phyloP scores from a whole-genome alignment of 805 yeast species.

The Yarrowia hollandica region DNA sequence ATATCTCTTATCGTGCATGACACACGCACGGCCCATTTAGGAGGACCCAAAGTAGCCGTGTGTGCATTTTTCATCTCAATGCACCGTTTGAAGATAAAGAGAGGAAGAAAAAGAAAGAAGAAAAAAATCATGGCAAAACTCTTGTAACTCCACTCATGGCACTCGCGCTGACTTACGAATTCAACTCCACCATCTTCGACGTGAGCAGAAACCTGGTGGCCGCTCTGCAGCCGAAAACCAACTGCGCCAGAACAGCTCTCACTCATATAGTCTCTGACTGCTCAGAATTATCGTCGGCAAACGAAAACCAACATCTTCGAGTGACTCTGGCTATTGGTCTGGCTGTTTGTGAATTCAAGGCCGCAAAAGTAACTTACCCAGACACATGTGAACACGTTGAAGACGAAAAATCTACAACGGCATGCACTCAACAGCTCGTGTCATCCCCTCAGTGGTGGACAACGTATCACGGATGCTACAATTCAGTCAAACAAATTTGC shows the following conservation, averaged over 20 bases:
- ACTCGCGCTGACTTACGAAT: not conserved
- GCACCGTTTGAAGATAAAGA: too few species aligned
- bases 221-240: slow-evolving; percentile 34
- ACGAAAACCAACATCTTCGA: slow-evolving; percentile 31
- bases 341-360: slow-evolving; percentile 40
- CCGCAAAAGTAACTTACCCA: slow-evolving; percentile 38
- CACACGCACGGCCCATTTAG: too few species aligned
- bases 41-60: too few species aligned
- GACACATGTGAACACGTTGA: slow-evolving; percentile 31
- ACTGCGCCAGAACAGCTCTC: slow-evolving; percentile 37
- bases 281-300: not conserved
- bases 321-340: slow-evolving; percentile 36
- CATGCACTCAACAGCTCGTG: slow-evolving; percentile 38
- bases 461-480: slow-evolving; percentile 64
- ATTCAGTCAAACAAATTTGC: slow-evolving; percentile 55
- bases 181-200: slow-evolving; percentile 4
- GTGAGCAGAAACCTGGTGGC: slow-evolving; percentile 22
- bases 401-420: not conserved
- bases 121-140: too few species aligned
- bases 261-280: slow-evolving; percentile 37
- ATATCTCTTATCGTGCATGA: too few species aligned
- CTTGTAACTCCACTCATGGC: too few species aligned
- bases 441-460: slow-evolving; percentile 64
- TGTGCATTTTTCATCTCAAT: too few species aligned
- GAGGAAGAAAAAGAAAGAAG: too few species aligned